Evolutionary conservation across 345 rosid genomes (phyloP), one percentile per base, ranked within the genome.

Genomic region (Mercurialis annua): DNA sequence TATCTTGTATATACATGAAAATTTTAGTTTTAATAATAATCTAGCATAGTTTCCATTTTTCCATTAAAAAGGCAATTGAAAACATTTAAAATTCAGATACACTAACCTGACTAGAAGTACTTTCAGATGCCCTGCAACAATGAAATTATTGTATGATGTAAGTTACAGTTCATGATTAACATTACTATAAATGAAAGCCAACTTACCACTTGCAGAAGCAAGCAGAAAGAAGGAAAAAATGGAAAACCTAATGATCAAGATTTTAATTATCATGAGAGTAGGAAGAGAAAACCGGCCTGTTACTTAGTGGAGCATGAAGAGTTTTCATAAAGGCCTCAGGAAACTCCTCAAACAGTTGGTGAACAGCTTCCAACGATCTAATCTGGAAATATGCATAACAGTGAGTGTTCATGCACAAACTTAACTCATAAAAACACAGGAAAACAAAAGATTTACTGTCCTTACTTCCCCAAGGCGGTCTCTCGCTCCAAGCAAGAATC

Each of bases 401-500:
- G 71, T 38, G 33, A 23, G 47, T 46, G 56, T 54, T 66, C 21
- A 60, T 36, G 30, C 3, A 46, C 47, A 7, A 68, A 67, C 3
- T 44, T 34, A 75, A 67, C 21, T 43, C 21, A 42, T 24, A 23
- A 57, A 59, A 60, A 12, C 34, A 17, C 40, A 58, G 68, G 9
- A 14, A 40, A 50, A 53, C 31, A 40, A 46, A 63, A 54, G 69
- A 3, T 49, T 62, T 40, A 62, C 18, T 29, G 67, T 42, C 76
- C 78, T 71, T 75, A 90, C 98, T 89, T 94, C 99, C 24, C 99
- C 99, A 62, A 94, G 91, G 65, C 86, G 99, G 80, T 87, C 99
- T 80, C 95, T 84, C 34, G 99, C 99, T 70, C 99, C 99, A 43
- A 91, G 91, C 82, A 94, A 81, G 77, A 94, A 94, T 62, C 97